Conservation (phyloP, 169 alveolate genomes). For the Babesia sp. region DNA sequence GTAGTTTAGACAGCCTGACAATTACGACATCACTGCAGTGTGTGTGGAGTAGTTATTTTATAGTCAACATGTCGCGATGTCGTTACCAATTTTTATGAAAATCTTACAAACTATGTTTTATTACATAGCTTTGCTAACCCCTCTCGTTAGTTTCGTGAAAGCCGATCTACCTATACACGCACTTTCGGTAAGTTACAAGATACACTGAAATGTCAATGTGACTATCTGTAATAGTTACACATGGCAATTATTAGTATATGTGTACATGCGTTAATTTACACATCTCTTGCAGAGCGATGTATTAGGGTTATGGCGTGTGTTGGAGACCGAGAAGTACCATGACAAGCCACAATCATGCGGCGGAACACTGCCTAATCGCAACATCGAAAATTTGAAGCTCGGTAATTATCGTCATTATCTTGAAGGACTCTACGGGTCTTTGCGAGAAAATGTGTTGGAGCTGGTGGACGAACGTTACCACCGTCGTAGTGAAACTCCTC, state of each 20-base stretch:
- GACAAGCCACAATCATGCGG: conserved; percentile 61
- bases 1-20: conserved; percentile 11
- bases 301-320: conserved; percentile 54
- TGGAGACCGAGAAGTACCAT: conserved; percentile 33
- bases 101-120: neutral
- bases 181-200: conserved; percentile 17
- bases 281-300: conserved; percentile 54
- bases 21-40: conserved; percentile 35
- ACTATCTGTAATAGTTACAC: neutral
- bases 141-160: neutral
- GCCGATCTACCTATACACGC: conserved; percentile 49
- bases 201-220: neutral
- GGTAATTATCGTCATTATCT: conserved; percentile 41
- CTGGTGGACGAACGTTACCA: conserved; percentile 46
- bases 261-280: neutral
- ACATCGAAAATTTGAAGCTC: conserved; percentile 48
- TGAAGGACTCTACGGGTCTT: conserved; percentile 29
- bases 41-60: neutral
- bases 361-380: conserved; percentile 53
- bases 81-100: neutral
- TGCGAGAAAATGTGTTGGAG: conserved; percentile 32
- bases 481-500: conserved; percentile 28
- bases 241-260: neutral
- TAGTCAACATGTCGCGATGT: conserved; percentile 13
- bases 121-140: neutral